Base-by-base conservation (phyloP, 768 basidiomycete species). In the Leucosporidium scottii region DNA sequence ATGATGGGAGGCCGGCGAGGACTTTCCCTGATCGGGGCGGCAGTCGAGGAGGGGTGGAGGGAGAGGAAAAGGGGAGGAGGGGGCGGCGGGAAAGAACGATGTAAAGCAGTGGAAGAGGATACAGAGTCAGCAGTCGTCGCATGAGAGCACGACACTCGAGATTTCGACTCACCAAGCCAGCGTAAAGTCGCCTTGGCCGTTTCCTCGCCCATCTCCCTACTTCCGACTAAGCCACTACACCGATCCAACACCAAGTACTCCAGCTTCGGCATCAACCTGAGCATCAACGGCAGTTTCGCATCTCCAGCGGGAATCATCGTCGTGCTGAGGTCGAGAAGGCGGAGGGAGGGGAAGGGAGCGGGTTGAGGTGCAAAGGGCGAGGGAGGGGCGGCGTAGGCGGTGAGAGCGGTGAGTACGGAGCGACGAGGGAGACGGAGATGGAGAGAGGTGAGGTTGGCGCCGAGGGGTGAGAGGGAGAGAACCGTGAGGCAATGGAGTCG, bases 391-490 rank as follows among this genome's bases (percentile, higher is more conserved):
- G 30, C 61, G 69, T 74, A 53, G 70, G 76, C 59, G 68, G 70
- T 73, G 70, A 73, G 64, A 84, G 83, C 80, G 7, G 80, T 79
- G 0, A 81, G 81, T 28, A 87, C 77, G 12, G 82, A 81, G n/a
- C 89, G 84, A 0, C 82, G 81, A 4, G 91, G 92, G 28, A 93
- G 82, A 44, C 88, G 84, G 36, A 93, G 78, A 23, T 87, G 83
- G 27, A 94, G 77, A 65, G 84, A 81, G 4, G 79, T 83, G 55
- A 88, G 79, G 50, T 78, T 73, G 18, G 65, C 62, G n/a, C 82
- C 77, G 17, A 82, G 78, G 0, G 80, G 78, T 0, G 85, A 84
- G 39, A 76, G 72, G 1, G 81, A 77, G 59, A 90, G 77, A 3
- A 76, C 75, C 0, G 82, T 78, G 60, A 93, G 78, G 49, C 72